Percentiles rank a stretch among this genome's conserved stretches.
Conservation (phyloP, 2,329 filamentous ascomycete species). For the Paraphoma sp. region DNA sequence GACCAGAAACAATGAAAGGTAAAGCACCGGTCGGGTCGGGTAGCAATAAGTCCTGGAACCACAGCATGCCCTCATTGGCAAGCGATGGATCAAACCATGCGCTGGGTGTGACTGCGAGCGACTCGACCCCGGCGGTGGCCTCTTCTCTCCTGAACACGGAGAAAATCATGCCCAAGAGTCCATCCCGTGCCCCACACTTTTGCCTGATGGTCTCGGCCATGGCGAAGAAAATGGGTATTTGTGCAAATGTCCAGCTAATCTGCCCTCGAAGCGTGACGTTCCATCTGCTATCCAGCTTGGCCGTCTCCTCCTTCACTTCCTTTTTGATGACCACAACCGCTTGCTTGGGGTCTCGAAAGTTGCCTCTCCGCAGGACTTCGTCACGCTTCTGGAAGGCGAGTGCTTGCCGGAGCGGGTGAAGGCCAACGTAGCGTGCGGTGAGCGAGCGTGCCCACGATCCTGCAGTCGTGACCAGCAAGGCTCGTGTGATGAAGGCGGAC, state of each 20-base stretch:
- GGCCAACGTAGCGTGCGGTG: constrained; percentile 50
- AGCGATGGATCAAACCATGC: constrained; percentile 57
- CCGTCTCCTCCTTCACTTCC: constrained; percentile 28
- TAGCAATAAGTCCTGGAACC: constrained; percentile 64
- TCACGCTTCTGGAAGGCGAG: constrained; percentile 31
- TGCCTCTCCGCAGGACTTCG: constrained; percentile 24
- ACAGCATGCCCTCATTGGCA: constrained; percentile 64
- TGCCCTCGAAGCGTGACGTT: constrained; percentile 31
- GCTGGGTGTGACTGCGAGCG: constrained; percentile 11
- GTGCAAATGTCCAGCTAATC: constrained; percentile 36
- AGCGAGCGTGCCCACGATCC: constrained; percentile 51
- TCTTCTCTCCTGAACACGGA: constrained; percentile 14
- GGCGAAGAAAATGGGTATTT: constrained; percentile 46
- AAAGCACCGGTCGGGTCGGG: constrained; percentile 60
- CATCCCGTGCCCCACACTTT: constrained; percentile 40
- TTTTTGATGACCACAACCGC: constrained; percentile 13
- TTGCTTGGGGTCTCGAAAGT: constrained; percentile 27
- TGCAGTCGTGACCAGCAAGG: constrained; percentile 54
- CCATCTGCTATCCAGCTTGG: constrained; percentile 38
- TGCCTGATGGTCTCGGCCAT: constrained; percentile 46
- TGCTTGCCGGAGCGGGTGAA: constrained; percentile 50
- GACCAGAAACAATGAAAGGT: constrained; percentile 56
- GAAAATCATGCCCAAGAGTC: constrained; percentile 35
- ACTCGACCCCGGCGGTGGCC: constrained; percentile 10
- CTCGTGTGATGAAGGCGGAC: constrained; percentile 60